These are phyloP conservation scores for Penicillium corylophilum DNA, from an alignment of 2,329 filamentous ascomycete genomes.

Conservation along the genomic window DNA sequence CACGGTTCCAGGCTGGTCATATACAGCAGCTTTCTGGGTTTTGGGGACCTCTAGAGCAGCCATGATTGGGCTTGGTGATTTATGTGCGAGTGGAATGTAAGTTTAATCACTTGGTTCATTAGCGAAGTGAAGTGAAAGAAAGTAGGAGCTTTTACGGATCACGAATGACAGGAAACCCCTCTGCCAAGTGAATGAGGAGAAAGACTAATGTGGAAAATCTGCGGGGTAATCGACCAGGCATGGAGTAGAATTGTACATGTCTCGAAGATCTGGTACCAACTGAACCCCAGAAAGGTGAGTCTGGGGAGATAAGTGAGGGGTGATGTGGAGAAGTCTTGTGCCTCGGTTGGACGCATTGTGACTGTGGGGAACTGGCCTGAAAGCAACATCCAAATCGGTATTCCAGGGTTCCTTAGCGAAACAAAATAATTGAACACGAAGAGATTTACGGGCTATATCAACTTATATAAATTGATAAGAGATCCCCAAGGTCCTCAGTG, in stretches of 20 bases:
- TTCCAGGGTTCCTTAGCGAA: not conserved
- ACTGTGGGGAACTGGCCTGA: not conserved
- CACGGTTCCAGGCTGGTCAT: conserved; percentile 64
- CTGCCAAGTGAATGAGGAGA: conserved; percentile 3
- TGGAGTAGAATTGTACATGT: not conserved
- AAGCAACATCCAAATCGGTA: not conserved
- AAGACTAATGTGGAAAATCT: not conserved
- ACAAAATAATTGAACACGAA: not conserved
- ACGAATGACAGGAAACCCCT: not conserved
- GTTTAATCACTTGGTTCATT: not conserved
- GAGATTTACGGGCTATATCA: not conserved
- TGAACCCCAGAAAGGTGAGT: not conserved
- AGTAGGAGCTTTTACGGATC: not conserved
- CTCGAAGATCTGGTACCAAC: not conserved
- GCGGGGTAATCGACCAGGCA: conserved; percentile 4
- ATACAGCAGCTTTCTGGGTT: conserved; percentile 63
- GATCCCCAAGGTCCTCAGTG: conserved; percentile 9
- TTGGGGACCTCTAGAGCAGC: conserved; percentile 49
- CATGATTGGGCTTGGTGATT: conserved; percentile 25
- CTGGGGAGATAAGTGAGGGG: conserved; percentile 7
- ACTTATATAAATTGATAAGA: conserved; percentile 1
- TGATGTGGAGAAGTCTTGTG: conserved; percentile 10
- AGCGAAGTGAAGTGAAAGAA: not conserved
- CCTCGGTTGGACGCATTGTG: conserved; percentile 5
- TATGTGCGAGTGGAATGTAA: not conserved